Percentiles rank a stretch among this genome's conserved stretches.
Evolutionary conservation across 2,329 filamentous ascomycete species (phyloP).

Genomic region (Didymella pinodella): DNA sequence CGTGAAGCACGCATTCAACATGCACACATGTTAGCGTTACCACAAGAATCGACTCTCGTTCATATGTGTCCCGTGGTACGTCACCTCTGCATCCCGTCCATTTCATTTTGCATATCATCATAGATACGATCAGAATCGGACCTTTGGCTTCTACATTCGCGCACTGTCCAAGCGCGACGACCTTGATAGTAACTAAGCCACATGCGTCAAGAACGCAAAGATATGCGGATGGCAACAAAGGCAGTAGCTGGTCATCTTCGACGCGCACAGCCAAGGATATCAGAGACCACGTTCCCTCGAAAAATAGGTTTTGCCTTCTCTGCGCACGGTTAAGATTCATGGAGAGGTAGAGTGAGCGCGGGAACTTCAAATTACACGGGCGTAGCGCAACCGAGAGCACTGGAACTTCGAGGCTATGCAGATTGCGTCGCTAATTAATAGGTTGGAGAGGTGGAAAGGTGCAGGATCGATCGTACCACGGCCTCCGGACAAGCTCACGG

Average conservation of each 20-base stretch:
- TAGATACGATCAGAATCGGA: neutral
- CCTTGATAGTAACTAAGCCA: too few relatives aligned
- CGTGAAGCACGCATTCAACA: neutral
- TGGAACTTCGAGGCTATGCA: neutral
- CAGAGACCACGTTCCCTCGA: too few relatives aligned
- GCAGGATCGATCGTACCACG: neutral
- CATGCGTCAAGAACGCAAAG: too few relatives aligned
- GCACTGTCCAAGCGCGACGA: neutral
- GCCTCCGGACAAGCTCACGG: neutral
- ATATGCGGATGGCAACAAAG: too few relatives aligned
- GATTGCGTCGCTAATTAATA: neutral
- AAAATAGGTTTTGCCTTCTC: too few relatives aligned
- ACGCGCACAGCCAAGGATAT: too few relatives aligned
- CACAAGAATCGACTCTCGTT: neutral
- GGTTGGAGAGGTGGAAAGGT: neutral
- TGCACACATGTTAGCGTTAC: neutral
- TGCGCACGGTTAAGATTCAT: too few relatives aligned
- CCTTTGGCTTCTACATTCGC: neutral
- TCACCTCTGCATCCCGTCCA: neutral
- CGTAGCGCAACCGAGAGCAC: too few relatives aligned
- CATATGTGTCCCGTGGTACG: neutral
- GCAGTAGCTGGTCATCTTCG: too few relatives aligned
- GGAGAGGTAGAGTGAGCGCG: too few relatives aligned
- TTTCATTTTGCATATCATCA: neutral
- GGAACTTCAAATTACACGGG: too few relatives aligned